These are phyloP conservation scores for Eucalyptus cloeziana DNA, from an alignment of 345 rosid species.

Conservation along the genomic window DNA sequence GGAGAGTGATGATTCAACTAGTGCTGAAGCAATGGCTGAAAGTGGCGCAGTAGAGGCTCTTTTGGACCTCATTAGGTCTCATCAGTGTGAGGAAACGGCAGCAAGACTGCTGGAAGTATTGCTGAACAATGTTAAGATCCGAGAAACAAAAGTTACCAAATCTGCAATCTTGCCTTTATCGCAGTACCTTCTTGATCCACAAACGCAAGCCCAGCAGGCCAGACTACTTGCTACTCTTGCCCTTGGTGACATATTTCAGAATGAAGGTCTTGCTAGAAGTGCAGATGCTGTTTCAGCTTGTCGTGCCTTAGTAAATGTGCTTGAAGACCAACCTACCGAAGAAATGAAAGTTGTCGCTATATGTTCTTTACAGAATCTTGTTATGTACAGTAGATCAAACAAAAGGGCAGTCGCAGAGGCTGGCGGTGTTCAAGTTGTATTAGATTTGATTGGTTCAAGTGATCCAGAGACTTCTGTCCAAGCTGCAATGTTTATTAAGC, in stretches of 20 bases:
- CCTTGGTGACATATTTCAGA: slow-evolving; percentile 96
- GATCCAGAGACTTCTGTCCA: slow-evolving; percentile 93
- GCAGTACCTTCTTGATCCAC: slow-evolving; percentile 96
- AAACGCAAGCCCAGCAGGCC: slow-evolving; percentile 95
- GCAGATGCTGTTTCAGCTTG: slow-evolving; percentile 95
- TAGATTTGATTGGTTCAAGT: slow-evolving; percentile 93
- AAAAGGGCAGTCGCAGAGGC: slow-evolving; percentile 99
- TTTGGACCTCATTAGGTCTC: slow-evolving; percentile 87
- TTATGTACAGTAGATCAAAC: slow-evolving; percentile 89
- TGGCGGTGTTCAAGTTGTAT: slow-evolving; percentile 94
- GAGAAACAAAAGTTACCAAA: slow-evolving; percentile 90
- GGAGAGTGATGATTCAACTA: slow-evolving; percentile 93
- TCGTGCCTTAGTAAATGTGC: slow-evolving; percentile 93
- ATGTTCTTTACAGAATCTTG: slow-evolving; percentile 97
- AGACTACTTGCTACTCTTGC: slow-evolving; percentile 89
- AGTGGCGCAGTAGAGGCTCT: slow-evolving; percentile 98
- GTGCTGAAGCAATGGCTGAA: slow-evolving; percentile 99
- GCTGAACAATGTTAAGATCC: slow-evolving; percentile 91
- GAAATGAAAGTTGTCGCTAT: slow-evolving; percentile 99
- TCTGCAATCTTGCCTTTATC: slow-evolving; percentile 85
- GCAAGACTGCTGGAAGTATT: slow-evolving; percentile 90
- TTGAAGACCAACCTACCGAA: slow-evolving; percentile 98
- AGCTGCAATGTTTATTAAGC: slow-evolving; percentile 96
- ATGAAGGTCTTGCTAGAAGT: slow-evolving; percentile 91
- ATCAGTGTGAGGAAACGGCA: slow-evolving; percentile 95